A percentile compares a stretch with the other conserved stretches of the same genome.
Conservation (phyloP, 2,329 filamentous ascomycete genomes). For the Zalaria sp. region DNA sequence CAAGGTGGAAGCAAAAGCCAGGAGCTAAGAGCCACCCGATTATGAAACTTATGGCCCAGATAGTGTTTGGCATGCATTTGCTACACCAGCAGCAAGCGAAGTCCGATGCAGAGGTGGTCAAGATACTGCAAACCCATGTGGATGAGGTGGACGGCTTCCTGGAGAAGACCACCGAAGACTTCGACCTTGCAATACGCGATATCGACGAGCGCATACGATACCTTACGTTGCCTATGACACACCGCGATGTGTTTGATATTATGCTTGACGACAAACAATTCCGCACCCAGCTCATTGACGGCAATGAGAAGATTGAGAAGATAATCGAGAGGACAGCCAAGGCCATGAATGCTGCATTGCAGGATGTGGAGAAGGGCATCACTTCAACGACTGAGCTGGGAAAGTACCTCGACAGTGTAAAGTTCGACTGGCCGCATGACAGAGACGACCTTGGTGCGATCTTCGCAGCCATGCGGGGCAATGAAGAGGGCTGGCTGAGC, state of each 20-base stretch:
- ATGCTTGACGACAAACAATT: constrained; percentile 80
- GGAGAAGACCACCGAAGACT: constrained; percentile 72
- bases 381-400: constrained; percentile 64
- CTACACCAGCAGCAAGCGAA: constrained; percentile 75
- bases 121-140: constrained; percentile 80
- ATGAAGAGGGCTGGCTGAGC: constrained; percentile 78
- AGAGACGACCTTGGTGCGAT: constrained; percentile 53
- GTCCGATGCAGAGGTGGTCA: constrained; percentile 75
- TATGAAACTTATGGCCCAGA: constrained; percentile 80
- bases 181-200: constrained; percentile 64
- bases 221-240: constrained; percentile 70
- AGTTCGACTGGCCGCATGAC: constrained; percentile 44
- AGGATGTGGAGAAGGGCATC: constrained; percentile 67
- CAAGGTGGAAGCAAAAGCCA: constrained; percentile 61
- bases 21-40: constrained; percentile 74
- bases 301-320: constrained; percentile 84
- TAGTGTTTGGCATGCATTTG: constrained; percentile 85
- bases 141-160: constrained; percentile 89
- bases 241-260: constrained; percentile 67
- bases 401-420: constrained; percentile 56
- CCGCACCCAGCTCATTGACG: constrained; percentile 65
- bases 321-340: constrained; percentile 67
- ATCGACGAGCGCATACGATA: constrained; percentile 67
- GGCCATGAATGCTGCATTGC: constrained; percentile 61
- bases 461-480: constrained; percentile 81